phyloP scores from a whole-genome alignment of 2,329 filamentous ascomycete species.

The Phyllosticta citrichinensis region DNA sequence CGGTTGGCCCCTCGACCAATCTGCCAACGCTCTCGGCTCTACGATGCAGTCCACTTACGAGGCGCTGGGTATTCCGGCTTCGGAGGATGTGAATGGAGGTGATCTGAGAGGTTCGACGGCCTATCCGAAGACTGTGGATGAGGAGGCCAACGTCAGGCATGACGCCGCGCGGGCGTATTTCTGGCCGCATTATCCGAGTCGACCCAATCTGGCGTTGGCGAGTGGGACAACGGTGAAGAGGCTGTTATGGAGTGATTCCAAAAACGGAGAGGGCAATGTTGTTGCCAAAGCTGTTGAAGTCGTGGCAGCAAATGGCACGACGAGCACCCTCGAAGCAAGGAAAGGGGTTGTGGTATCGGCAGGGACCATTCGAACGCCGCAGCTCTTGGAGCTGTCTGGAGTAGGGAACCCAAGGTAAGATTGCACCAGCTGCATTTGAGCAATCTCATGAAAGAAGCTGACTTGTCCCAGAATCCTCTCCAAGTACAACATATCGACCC shows the following conservation, averaged over 20 bases:
- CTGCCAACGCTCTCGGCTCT: conserved; percentile 2
- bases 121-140: conserved; percentile 34
- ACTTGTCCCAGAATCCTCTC: background rate
- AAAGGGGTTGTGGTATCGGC: conserved; percentile 16
- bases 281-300: conserved; percentile 11
- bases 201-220: conserved; percentile 35
- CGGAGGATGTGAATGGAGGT: conserved; percentile 19
- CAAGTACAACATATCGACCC: conserved; percentile 10
- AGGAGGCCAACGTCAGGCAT: conserved; percentile 27
- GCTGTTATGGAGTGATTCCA: conserved; percentile 26
- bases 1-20: conserved; percentile 11
- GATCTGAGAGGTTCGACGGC: conserved; percentile 25
- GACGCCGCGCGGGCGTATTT: conserved; percentile 41
- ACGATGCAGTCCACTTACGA: conserved; percentile 16
- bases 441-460: background rate
- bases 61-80: conserved; percentile 16
- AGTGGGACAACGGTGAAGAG: conserved; percentile 33
- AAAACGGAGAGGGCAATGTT: conserved; percentile 11
- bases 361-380: conserved; percentile 12
- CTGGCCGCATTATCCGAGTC: conserved; percentile 25
- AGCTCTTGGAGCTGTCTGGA: conserved; percentile 14
- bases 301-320: background rate
- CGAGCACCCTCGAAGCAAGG: background rate
- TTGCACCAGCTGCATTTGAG: background rate
- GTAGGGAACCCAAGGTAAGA: conserved; percentile 12